Evolutionary conservation across 192 early-diverging fungal genomes (phyloP).

Genomic region (Linnemannia elongata): DNA sequence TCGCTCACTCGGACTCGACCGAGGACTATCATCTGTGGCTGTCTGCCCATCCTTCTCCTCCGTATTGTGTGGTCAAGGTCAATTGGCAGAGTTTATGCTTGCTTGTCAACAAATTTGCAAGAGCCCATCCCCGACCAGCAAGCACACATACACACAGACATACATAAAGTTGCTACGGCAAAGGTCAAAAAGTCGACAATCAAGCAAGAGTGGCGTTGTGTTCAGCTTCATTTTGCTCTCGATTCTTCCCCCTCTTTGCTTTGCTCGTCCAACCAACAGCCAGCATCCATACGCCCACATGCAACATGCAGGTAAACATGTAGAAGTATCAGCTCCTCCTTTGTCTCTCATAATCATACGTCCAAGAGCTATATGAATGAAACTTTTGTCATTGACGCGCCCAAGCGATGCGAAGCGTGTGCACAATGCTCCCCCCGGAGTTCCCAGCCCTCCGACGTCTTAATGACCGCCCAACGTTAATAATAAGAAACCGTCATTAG

Average conservation of each 20-base stretch:
- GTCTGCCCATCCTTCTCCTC: too few species aligned
- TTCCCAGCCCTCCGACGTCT: too few species aligned
- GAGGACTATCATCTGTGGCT: too few species aligned
- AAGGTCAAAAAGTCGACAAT: background rate
- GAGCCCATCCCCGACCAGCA: background rate
- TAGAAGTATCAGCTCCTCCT: too few species aligned
- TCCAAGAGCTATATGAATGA: too few species aligned
- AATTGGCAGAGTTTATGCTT: background rate
- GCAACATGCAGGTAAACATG: background rate
- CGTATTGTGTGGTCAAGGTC: too few species aligned
- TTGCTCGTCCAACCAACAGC: background rate
- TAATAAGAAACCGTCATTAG: too few species aligned
- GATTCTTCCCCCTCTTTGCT: background rate
- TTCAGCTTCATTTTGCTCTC: background rate
- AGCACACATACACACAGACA: background rate
- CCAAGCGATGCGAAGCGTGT: too few species aligned
- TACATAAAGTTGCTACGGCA: background rate
- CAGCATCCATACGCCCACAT: background rate
- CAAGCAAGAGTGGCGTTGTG: conserved; percentile 3
- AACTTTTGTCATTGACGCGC: too few species aligned
- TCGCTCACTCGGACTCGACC: background rate
- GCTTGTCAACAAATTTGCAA: background rate
- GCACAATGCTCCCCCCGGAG: too few species aligned
- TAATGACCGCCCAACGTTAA: too few species aligned
- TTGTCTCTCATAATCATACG: too few species aligned